Conservation (phyloP, 768 basidiomycete genomes). For the Tephrocybe rancida region DNA sequence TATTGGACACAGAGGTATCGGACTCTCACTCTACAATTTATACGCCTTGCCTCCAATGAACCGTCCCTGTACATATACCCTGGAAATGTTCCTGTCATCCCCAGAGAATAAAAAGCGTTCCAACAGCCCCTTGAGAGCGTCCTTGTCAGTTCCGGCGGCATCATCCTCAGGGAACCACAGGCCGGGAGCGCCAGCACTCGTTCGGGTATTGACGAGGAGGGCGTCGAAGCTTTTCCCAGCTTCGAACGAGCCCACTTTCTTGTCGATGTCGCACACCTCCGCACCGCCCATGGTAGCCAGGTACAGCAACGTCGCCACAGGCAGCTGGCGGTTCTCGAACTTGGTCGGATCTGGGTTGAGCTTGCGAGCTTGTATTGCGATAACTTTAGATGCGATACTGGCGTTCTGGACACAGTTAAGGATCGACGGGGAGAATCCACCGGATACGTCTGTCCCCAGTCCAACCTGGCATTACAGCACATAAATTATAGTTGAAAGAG, state of each 20-base stretch:
- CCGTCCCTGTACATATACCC: slow-evolving; percentile 84
- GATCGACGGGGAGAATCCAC: slow-evolving; percentile 84
- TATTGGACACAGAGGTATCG: too few species aligned
- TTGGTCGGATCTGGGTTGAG: background rate
- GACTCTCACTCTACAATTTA: too few species aligned
- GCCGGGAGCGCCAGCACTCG: slow-evolving; percentile 54
- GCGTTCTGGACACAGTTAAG: slow-evolving; percentile 74
- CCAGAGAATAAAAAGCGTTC: slow-evolving; percentile 88
- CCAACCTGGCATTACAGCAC: slow-evolving; percentile 72
- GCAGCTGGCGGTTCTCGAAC: slow-evolving; percentile 65
- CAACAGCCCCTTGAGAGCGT: slow-evolving; percentile 45
- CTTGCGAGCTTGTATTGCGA: slow-evolving; percentile 45
- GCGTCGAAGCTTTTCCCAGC: slow-evolving; percentile 92
- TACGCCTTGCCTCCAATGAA: slow-evolving; percentile 70
- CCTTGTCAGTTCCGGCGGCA: slow-evolving; percentile 26
- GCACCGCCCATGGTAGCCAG: slow-evolving; percentile 95
- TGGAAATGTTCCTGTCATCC: slow-evolving; percentile 80
- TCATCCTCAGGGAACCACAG: slow-evolving; percentile 54
- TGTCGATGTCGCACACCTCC: slow-evolving; percentile 70
- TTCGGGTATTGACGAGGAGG: slow-evolving; percentile 63
- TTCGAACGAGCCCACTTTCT: slow-evolving; percentile 74
- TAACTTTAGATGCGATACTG: slow-evolving; percentile 79
- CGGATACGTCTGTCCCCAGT: slow-evolving; percentile 92
- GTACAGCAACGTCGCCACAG: slow-evolving; percentile 77
- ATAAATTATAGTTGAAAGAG: background rate